Base-by-base conservation (phyloP, 352 stramenopile species). In the Globisporangium sylvaticum region DNA sequence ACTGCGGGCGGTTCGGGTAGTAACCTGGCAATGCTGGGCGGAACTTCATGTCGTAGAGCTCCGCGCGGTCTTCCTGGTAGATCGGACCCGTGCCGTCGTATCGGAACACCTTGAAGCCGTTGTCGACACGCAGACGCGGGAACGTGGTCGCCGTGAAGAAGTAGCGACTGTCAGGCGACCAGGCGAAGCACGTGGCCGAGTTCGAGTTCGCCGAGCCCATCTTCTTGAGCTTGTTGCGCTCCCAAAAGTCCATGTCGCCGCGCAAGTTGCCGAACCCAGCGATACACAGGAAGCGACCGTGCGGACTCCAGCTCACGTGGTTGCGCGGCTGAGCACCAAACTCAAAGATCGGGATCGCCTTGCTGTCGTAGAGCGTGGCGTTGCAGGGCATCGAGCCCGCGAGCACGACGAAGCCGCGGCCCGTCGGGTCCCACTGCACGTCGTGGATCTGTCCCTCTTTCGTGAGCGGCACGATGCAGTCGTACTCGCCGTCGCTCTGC, bases 91-190 rank as follows among this genome's bases (percentile, higher is more conserved):
- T 78, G 50, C 97, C 97, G 76, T 99, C 96, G 78, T 99, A 99
- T 58, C 88, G 87, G 80, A 98, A 99, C 4, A 99, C 68, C 72
- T 97, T 94, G 29, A 98, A 94, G 58, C 95, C 94, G 75, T 99
- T 99, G 76, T 99, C 97, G 10, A 99, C 97, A 81, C 98, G 98
- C 83, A 99, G 97, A 52, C 97, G 89, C n/a, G 97, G 97, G 66
- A 97, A 98, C 22, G 94, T 98, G 24, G 97, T 99, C 22, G 92
- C 94, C 44, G 96, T 98, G 44, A 97, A 74, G 69, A 99, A 99
- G 77, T 96, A 97, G 52, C 95, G 83, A 50, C 87, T 97, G 73
- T 98, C 95, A 2, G 97, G 96, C 22, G 90, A 97, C 97, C 97
- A 99, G 22, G 80, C 70, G 37, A 90, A 94, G 29, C 73, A 83